These are phyloP conservation scores for Fusarium chuoi DNA, from an alignment of 2,329 filamentous ascomycete species.

Conservation along the genomic window DNA sequence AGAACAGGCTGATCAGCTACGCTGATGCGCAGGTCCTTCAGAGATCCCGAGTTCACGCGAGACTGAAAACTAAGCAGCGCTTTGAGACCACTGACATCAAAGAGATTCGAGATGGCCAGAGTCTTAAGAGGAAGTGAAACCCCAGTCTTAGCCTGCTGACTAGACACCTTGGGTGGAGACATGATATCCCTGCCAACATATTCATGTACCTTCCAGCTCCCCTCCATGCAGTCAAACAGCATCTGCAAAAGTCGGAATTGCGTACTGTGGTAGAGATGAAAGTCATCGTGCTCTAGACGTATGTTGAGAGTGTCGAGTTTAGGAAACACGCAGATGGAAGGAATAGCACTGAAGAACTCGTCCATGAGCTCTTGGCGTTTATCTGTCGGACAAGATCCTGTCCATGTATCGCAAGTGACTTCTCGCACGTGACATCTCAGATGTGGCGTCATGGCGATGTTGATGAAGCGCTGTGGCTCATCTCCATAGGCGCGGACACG, in stretches of 20 bases:
- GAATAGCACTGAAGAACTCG: conserved; percentile 4
- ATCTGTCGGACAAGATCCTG: not conserved
- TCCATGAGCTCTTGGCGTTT: not conserved
- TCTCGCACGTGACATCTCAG: conserved; percentile 1
- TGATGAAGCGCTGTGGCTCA: not conserved
- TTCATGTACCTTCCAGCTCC: not conserved
- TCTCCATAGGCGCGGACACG: conserved; percentile 1
- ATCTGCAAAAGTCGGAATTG: not conserved
- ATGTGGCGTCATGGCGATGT: not conserved
- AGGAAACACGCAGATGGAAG: not conserved
- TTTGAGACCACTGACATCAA: not conserved
- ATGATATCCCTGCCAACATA: no score
- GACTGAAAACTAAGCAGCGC: not conserved
- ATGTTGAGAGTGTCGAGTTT: conserved; percentile 11
- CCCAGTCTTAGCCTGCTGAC: not conserved
- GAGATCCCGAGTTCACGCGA: not conserved
- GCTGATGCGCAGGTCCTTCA: conserved; percentile 5
- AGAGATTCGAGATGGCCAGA: conserved; percentile 7
- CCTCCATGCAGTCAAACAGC: conserved; percentile 16
- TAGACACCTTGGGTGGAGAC: not conserved
- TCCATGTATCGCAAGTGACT: conserved; percentile 12
- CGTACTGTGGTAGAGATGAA: not conserved
- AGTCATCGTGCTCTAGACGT: not conserved
- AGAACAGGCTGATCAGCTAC: not conserved
- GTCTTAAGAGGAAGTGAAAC: not conserved